Percentiles rank a stretch among this genome's conserved stretches.
Evolutionary conservation across 2,329 filamentous ascomycete genomes (phyloP).

Genomic region (Fusarium tjaetaba): DNA sequence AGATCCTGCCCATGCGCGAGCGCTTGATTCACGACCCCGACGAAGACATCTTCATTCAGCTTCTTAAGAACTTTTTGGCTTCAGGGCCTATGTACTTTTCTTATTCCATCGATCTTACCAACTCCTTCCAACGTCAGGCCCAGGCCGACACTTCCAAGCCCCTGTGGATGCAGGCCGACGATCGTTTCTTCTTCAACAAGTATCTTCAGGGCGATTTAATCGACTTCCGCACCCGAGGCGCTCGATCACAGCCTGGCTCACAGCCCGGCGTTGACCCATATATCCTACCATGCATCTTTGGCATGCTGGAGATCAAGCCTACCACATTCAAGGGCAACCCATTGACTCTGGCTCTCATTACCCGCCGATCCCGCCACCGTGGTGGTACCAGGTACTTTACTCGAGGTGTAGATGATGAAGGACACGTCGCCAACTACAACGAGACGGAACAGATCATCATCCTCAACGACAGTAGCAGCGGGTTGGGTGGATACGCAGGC

Average conservation of each 20-base stretch:
- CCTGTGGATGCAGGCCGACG: constrained; percentile 91
- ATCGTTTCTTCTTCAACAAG: constrained; percentile 99
- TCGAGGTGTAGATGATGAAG: constrained; percentile 90
- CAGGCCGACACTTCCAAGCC: constrained; percentile 76
- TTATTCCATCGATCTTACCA: constrained; percentile 96
- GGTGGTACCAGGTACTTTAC: constrained; percentile 96
- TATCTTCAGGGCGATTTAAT: constrained; percentile 93
- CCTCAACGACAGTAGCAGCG: constrained; percentile 81
- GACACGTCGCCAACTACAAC: constrained; percentile 98
- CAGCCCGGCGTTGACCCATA: constrained; percentile 87
- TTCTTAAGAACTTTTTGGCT: constrained; percentile 85
- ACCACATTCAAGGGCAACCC: constrained; percentile 87
- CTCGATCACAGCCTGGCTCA: constrained; percentile 71
- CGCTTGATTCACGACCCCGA: constrained; percentile 90
- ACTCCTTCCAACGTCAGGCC: constrained; percentile 93
- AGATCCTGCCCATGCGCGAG: constrained; percentile 93
- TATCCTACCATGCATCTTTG: constrained; percentile 94
- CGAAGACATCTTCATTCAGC: constrained; percentile 87
- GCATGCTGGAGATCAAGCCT: constrained; percentile 90
- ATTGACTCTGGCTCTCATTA: constrained; percentile 87
- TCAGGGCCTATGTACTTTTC: constrained; percentile 96
- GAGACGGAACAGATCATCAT: constrained; percentile 96
- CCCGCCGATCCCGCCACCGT: constrained; percentile 85
- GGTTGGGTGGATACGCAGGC: constrained; percentile 82
- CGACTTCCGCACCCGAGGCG: constrained; percentile 77